These are phyloP conservation scores for Rubus idaeus DNA, from an alignment of 306 rosid genomes.

Conservation along the genomic window DNA sequence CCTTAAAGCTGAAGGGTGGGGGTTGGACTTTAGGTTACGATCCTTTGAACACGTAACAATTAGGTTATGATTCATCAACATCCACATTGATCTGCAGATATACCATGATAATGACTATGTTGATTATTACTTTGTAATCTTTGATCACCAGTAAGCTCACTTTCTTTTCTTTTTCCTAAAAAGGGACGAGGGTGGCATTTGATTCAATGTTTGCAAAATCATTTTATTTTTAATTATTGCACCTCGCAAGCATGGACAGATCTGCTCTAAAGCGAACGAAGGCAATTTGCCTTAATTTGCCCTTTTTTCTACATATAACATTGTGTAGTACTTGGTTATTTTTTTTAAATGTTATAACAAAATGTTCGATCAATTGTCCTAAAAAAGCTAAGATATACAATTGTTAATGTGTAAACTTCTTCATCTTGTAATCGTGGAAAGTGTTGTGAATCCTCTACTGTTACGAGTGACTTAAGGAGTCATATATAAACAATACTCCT, in stretches of 20 bases:
- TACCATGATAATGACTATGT: not conserved
- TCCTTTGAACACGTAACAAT: not conserved
- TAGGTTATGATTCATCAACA: not conserved
- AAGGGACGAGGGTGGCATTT: not conserved
- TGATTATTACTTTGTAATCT: not conserved
- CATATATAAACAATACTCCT: not conserved
- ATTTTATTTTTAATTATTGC: not conserved
- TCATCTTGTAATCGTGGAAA: not conserved
- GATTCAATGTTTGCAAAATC: not conserved
- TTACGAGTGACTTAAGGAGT: not conserved
- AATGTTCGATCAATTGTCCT: too few species aligned
- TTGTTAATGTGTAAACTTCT: not conserved
- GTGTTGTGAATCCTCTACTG: not conserved
- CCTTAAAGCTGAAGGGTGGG: conserved; percentile 11
- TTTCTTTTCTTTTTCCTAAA: not conserved
- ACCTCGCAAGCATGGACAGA: not conserved
- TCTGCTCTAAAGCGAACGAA: not conserved
- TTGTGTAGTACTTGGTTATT: too few species aligned
- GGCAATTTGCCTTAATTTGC: not conserved
- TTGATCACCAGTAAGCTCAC: not conserved
- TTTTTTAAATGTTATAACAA: too few species aligned
- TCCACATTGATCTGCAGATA: not conserved
- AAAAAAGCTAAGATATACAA: too few species aligned
- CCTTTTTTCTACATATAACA: too few species aligned
- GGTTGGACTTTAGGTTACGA: not conserved